Evolutionary conservation across 2,329 filamentous ascomycete species (phyloP).

Genomic region (Fonsecaea monophora): DNA sequence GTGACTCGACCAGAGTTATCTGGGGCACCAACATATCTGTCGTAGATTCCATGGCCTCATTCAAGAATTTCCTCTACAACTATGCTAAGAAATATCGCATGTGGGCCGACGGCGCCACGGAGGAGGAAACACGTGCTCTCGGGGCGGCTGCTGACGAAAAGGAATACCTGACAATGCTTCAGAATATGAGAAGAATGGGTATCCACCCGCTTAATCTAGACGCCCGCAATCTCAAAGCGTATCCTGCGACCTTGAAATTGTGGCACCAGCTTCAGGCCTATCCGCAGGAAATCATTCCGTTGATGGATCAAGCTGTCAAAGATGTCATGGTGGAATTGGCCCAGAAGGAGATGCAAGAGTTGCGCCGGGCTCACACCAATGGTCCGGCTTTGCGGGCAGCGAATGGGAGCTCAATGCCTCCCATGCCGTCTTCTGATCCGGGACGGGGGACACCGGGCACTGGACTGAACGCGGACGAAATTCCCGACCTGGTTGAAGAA

Average conservation of each 20-base stretch:
- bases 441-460: slow-evolving; percentile 55
- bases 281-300: slow-evolving; percentile 91
- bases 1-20: slow-evolving; percentile 79
- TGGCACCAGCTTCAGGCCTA: slow-evolving; percentile 96
- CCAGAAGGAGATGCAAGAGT: slow-evolving; percentile 75
- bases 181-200: slow-evolving; percentile 88
- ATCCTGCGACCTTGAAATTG: slow-evolving; percentile 88
- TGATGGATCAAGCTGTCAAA: slow-evolving; percentile 95
- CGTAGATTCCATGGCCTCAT: slow-evolving; percentile 81
- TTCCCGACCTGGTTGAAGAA: slow-evolving; percentile 75
- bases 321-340: slow-evolving; percentile 92
- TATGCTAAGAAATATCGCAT: slow-evolving; percentile 94
- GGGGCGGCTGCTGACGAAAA: slow-evolving; percentile 75
- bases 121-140: slow-evolving; percentile 72
- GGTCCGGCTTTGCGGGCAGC: slow-evolving; percentile 56
- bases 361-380: slow-evolving; percentile 65
- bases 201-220: slow-evolving; percentile 86
- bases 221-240: slow-evolving; percentile 85
- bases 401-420: slow-evolving; percentile 73
- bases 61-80: slow-evolving; percentile 91
- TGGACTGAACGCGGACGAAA: slow-evolving; percentile 56
- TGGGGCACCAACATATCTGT: slow-evolving; percentile 99
- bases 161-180: slow-evolving; percentile 82
- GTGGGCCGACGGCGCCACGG: slow-evolving; percentile 83
- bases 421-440: slow-evolving; percentile 79